phyloP scores from a whole-genome alignment of 257 asterid species.

The Salvia rosmarinus region DNA sequence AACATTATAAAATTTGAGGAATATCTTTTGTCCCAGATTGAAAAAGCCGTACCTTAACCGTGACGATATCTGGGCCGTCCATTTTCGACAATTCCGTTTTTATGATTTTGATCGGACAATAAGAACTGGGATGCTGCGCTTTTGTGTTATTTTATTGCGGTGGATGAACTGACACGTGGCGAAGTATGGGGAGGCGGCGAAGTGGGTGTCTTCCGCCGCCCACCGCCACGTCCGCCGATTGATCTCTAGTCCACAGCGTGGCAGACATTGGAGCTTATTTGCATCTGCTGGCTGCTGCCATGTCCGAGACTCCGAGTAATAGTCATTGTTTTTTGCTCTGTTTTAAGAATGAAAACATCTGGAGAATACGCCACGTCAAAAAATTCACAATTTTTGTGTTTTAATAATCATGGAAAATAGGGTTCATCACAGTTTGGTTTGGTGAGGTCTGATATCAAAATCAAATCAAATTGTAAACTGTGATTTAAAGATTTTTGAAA shows the following conservation, averaged over 20 bases:
- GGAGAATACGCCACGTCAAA: not conserved
- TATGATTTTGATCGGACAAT: not conserved
- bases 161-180: slow-evolving; percentile 31
- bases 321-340: not conserved
- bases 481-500: too few species aligned
- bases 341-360: not conserved
- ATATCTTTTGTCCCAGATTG: not conserved
- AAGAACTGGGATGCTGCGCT: not conserved
- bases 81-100: not conserved
- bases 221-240: too few species aligned
- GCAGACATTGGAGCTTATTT: not conserved
- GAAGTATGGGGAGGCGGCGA: slow-evolving; percentile 1
- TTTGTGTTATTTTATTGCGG: slow-evolving; percentile 7
- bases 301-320: too few species aligned
- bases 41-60: slow-evolving; percentile 22
- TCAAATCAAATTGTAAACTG: too few species aligned
- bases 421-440: too few species aligned
- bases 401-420: too few species aligned
- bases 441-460: too few species aligned
- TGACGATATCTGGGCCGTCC: slow-evolving; percentile 12
- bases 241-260: slow-evolving; percentile 15
- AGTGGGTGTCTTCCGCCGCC: slow-evolving; percentile 29
- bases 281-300: not conserved
- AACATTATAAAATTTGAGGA: too few species aligned
- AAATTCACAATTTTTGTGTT: not conserved